Conservation (phyloP, 345 rosid species). For the Linum usitatissimum region DNA sequence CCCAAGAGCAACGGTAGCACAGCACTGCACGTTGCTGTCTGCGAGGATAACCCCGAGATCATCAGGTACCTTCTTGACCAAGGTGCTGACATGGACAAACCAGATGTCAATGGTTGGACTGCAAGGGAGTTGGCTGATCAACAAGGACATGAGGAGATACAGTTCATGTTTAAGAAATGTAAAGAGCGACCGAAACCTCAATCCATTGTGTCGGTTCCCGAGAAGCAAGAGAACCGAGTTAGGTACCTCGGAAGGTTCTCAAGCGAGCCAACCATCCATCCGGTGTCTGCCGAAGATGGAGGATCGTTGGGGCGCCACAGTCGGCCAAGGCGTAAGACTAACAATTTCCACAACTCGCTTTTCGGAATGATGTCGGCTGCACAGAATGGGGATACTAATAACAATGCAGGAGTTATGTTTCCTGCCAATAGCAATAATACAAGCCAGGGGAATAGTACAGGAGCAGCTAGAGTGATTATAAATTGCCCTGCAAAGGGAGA, state of each 20-base stretch:
- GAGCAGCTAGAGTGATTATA: conserved; percentile 42
- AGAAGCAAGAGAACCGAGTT: conserved; percentile 32
- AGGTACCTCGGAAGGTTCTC: conserved; percentile 52
- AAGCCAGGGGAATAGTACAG: conserved; percentile 2
- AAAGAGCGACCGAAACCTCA: conserved; percentile 17
- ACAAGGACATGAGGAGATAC: conserved; percentile 77
- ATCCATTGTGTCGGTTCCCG: conserved; percentile 29
- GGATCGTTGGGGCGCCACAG: conserved; percentile 32
- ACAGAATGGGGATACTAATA: conserved; percentile 21
- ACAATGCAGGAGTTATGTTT: conserved; percentile 22
- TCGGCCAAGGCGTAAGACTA: conserved; percentile 47
- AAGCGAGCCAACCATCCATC: conserved; percentile 62
- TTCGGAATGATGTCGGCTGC: conserved; percentile 60
- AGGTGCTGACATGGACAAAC: conserved; percentile 58
- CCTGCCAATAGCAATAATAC: conserved; percentile 15
- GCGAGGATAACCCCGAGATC: conserved; percentile 58
- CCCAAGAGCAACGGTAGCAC: conserved; percentile 43
- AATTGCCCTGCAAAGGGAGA: conserved; percentile 52
- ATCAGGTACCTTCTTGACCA: conserved; percentile 54
- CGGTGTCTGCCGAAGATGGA: conserved; percentile 20
- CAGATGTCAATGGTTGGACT: conserved; percentile 55
- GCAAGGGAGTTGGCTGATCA: conserved; percentile 69
- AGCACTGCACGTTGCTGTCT: conserved; percentile 74
- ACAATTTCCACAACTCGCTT: conserved; percentile 56
- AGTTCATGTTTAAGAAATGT: conserved; percentile 32